These are phyloP conservation scores for Orbilia oligospora DNA, from an alignment of 2,329 filamentous ascomycete species.

Conservation along the genomic window DNA sequence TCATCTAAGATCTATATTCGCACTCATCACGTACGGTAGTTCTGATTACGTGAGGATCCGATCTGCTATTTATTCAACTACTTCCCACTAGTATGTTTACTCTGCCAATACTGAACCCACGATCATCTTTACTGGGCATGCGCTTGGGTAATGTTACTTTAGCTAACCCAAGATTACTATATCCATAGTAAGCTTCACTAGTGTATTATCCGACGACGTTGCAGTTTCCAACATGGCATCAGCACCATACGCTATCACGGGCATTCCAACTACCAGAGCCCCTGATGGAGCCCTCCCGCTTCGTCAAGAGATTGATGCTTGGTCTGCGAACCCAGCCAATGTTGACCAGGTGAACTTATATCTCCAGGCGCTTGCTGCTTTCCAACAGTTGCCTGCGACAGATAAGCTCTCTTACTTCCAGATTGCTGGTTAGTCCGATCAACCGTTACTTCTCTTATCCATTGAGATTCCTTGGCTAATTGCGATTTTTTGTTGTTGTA, in stretches of 20 bases:
- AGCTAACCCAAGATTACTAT: background rate
- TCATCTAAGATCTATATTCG: constrained; percentile 4
- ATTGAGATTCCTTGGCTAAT: background rate
- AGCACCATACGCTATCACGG: constrained; percentile 49
- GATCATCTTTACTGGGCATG: no score
- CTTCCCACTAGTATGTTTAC: no score
- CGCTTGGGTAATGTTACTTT: background rate
- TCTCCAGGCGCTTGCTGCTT: constrained; percentile 79
- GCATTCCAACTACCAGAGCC: constrained; percentile 28
- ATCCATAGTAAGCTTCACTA: background rate
- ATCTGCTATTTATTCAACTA: background rate
- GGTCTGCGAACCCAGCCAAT: constrained; percentile 51
- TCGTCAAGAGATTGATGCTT: constrained; percentile 56
- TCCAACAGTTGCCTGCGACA: constrained; percentile 77
- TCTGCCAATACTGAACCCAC: no score
- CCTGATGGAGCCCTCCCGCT: constrained; percentile 34
- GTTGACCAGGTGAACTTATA: constrained; percentile 73
- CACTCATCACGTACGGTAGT: background rate
- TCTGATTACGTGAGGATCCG: constrained; percentile 11
- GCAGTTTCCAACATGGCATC: constrained; percentile 29
- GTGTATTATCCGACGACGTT: background rate
- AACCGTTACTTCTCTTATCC: background rate
- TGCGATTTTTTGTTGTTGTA: background rate
- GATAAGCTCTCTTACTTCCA: constrained; percentile 81
- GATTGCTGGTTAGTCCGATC: constrained; percentile 76